phyloP scores from a whole-genome alignment of 768 basidiomycete species.

The Termitomyces titanicus region DNA sequence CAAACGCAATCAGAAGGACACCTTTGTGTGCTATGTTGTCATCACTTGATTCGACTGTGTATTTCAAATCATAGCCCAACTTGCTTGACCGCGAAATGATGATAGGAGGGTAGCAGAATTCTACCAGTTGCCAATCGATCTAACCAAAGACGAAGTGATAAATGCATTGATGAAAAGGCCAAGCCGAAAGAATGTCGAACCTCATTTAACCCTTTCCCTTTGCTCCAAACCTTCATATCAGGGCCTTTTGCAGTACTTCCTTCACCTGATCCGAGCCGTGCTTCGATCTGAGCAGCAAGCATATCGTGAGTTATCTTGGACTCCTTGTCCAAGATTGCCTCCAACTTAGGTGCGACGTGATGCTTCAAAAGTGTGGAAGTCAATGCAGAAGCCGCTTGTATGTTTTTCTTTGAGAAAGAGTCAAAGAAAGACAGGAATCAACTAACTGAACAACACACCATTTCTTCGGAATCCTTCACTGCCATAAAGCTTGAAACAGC shows the following conservation, averaged over 20 bases:
- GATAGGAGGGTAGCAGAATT: slow-evolving; percentile 94
- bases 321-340: slow-evolving; percentile 88
- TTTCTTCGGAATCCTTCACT: slow-evolving; percentile 87
- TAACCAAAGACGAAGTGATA: slow-evolving; percentile 24
- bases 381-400: slow-evolving; percentile 68
- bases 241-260: slow-evolving; percentile 76
- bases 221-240: slow-evolving; percentile 91
- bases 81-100: slow-evolving; percentile 88
- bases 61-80: slow-evolving; percentile 83
- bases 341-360: slow-evolving; percentile 84
- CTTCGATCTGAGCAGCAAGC: slow-evolving; percentile 83
- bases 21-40: slow-evolving; percentile 85
- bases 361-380: slow-evolving; percentile 84
- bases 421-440: background rate
- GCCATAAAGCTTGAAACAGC: slow-evolving; percentile 78
- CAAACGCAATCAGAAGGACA: slow-evolving; percentile 83
- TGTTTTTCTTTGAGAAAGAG: slow-evolving; percentile 56
- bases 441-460: slow-evolving; percentile 49
- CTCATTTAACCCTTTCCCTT: slow-evolving; percentile 68
- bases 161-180: background rate
- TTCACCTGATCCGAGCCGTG: slow-evolving; percentile 81
- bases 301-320: slow-evolving; percentile 87
- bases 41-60: slow-evolving; percentile 80
- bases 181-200: slow-evolving; percentile 40
- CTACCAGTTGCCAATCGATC: slow-evolving; percentile 88